Conservation (phyloP, 1,284 basidiomycete species). For the Austroboletus niveus region DNA sequence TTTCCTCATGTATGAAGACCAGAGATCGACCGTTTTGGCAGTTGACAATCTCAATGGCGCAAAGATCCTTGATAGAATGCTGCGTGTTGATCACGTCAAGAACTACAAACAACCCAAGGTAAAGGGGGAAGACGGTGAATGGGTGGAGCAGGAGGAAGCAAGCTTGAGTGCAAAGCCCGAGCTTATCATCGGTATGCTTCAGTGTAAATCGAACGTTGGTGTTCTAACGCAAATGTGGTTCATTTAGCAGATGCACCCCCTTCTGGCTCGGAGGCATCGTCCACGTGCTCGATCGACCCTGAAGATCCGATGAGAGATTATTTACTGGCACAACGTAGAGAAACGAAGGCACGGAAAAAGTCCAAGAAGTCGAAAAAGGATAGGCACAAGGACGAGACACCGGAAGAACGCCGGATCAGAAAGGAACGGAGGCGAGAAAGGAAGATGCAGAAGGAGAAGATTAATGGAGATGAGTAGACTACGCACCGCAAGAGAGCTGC, state of each 20-base stretch:
- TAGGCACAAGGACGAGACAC: slow-evolving; percentile 71
- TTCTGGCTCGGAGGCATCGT: slow-evolving; percentile 65
- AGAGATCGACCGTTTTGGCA: slow-evolving; percentile 92
- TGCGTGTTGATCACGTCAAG: slow-evolving; percentile 94
- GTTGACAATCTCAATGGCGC: slow-evolving; percentile 99
- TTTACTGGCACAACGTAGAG: slow-evolving; percentile 65
- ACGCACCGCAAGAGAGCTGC: too few relatives aligned
- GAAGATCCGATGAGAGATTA: slow-evolving; percentile 99
- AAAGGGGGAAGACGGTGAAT: slow-evolving; percentile 85
- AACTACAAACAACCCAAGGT: slow-evolving; percentile 87
- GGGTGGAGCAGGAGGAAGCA: slow-evolving; percentile 82
- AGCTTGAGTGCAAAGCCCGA: slow-evolving; percentile 83
- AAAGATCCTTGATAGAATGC: slow-evolving; percentile 79
- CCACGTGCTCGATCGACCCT: slow-evolving; percentile 77
- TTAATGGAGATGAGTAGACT: slow-evolving; percentile 39
- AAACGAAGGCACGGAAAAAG: slow-evolving; percentile 63
- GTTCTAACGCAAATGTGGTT: slow-evolving; percentile 2
- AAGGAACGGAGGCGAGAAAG: slow-evolving; percentile 65
- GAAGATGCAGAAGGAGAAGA: slow-evolving; percentile 49
- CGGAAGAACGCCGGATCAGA: slow-evolving; percentile 69
- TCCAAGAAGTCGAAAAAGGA: slow-evolving; percentile 54
- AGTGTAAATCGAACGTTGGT: not conserved
- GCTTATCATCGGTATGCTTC: slow-evolving; percentile 56
- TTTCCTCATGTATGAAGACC: slow-evolving; percentile 99
- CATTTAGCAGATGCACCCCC: slow-evolving; percentile 48